Base-by-base conservation (phyloP, 2,329 filamentous ascomycete genomes). In the Scorias spongiosa region DNA sequence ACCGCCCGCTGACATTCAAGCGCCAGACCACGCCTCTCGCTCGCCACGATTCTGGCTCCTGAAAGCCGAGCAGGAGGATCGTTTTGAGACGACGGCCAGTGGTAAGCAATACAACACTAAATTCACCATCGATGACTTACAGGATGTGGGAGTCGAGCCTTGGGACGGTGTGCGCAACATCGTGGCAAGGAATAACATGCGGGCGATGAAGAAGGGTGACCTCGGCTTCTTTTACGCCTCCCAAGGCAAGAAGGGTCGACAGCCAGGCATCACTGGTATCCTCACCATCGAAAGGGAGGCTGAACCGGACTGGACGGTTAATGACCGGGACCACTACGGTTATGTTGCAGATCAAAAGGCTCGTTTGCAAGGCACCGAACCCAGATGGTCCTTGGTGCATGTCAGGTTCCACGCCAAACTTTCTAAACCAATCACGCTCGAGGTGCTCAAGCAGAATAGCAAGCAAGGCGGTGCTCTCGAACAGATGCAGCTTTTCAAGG, bases 191-290 rank as follows among this genome's bases (percentile, higher is more conserved):
- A 96, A 95, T 57, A 86, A 95, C 59, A 80, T 98, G 66, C 77
- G 84, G 28, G 76, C 78, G 8, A 98, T 98, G 91, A 87, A 84
- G 54, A 78, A 80, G 44, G 88, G 88, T 42, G 91, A 98, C 58
- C 71, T 88, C 29, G 88, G 87, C 20, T 96, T 98, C 66, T 96
- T 98, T 67, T 96, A 96, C 60, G 89, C 95, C 64, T 93, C 84
- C 40, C 93, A 91, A 56, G 91, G 84, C 65, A 93, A 93, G 60
- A 28, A 45, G 39, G 51, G 51, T 28, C 45, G 51, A 12, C 75
- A 81, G 18, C 87, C 88, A 0, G 89, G 84, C 2, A 86, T 96
- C 40, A 86, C 81, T 1, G 54, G 56, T 7, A 49, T 56, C 44
- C 55, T 57, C 46, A 83, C 91, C 56, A 83, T 98, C 49, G 87